Base-by-base conservation (phyloP, 1,284 basidiomycete genomes). In the Anthracocystis setariae region DNA sequence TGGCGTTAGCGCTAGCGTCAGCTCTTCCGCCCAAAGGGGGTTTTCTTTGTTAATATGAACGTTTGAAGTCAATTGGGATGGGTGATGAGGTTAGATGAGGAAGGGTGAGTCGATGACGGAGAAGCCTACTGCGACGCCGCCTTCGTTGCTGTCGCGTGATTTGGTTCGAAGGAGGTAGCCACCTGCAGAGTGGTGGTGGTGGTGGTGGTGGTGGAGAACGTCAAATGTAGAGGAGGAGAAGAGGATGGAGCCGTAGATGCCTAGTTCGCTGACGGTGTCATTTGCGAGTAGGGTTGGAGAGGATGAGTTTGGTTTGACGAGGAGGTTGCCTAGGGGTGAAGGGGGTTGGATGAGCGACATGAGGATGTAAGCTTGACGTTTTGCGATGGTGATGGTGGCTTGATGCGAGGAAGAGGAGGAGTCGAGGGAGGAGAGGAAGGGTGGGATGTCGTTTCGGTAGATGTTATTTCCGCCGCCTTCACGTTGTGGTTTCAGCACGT, bases 391-490 rank as follows among this genome's bases (percentile, higher is more conserved):
- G 12, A 55, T 52, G 2, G 15, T 24, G 0, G n/a, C 5, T 10
- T 54, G 2, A 3, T 32, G 3, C 27, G 40, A 32, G 3, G 48
- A 5, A 15, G 44, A 42, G 2, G 46, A 46, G 0, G 9, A 3
- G 10, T 69, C 67, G 10, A 71, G 54, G 1, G 82, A 77, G 7
- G 89, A 87, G 3, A 97, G 85, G 83, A 93, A 93, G 0, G 85
- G 74, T 0, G 91, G 92, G 53, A 98, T 97, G 48, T 91, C 89
- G 4, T 85, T 84, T 52, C 91, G 90, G 85, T 98, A 98, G 23
- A 98, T 88, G 79, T 98, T 98, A 83, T 98, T 96, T 3, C 95
- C 95, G 0, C 96, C 95, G 5, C 96, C 95, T 85, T 98, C 93
- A 18, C 94, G 88, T 83, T 98, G 94, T 0, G 95, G 95, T 83